phyloP scores from a whole-genome alignment of 768 basidiomycete genomes.

The Phaeotremella fagi region DNA sequence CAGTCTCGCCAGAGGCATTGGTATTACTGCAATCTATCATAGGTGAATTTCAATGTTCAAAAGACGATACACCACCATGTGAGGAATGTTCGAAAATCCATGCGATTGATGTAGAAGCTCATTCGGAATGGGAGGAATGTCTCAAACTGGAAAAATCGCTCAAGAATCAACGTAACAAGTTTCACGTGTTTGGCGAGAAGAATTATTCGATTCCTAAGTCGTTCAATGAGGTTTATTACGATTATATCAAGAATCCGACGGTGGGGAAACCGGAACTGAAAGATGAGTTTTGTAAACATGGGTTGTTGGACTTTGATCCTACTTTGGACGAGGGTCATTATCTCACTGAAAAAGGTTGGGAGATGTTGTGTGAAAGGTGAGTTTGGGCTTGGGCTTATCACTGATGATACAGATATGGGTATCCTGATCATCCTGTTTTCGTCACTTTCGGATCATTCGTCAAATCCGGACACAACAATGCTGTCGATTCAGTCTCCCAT shows the following conservation, averaged over 20 bases:
- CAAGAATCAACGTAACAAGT: conserved; percentile 5
- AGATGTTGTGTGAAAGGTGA: conserved; percentile 9
- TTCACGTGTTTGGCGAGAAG: conserved; percentile 4
- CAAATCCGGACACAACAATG: background rate
- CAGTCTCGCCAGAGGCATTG: conserved; percentile 14
- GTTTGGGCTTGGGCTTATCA: background rate
- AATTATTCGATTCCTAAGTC: conserved; percentile 16
- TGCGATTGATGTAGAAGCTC: background rate
- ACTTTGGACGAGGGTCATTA: conserved; percentile 5
- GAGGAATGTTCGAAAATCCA: background rate
- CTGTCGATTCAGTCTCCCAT: background rate
- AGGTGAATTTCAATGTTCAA: conserved; percentile 9
- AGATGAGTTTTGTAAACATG: conserved; percentile 22
- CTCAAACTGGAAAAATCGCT: conserved; percentile 10
- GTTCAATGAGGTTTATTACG: conserved; percentile 12
- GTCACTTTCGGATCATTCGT: conserved; percentile 8
- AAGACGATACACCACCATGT: conserved; percentile 5
- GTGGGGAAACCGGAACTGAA: conserved; percentile 5
- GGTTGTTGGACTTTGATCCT: conserved; percentile 24
- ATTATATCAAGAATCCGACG: conserved; percentile 3
- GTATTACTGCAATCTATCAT: conserved; percentile 13
- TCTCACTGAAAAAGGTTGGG: conserved; percentile 18
- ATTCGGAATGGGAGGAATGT: background rate
- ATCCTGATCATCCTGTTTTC: conserved; percentile 2
- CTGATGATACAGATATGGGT: conserved; percentile 9